Conservation (phyloP, 352 stramenopile species). For the Phytophthora palmivora region DNA sequence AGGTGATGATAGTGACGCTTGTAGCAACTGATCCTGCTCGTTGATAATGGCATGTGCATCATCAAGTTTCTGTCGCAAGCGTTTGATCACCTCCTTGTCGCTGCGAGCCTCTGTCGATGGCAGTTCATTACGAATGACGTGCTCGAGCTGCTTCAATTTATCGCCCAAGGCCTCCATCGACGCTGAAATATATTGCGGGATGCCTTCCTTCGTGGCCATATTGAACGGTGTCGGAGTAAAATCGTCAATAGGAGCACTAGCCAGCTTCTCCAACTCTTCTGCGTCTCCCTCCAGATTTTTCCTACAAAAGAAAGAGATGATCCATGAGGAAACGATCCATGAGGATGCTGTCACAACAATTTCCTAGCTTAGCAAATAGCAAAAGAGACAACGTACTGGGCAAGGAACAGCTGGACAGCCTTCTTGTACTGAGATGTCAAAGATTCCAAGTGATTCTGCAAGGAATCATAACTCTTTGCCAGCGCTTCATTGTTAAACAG, state of each 20-base stretch:
- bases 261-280: slow-evolving; percentile 58
- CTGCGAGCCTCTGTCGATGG: slow-evolving; percentile 38
- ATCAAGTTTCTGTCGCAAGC: slow-evolving; percentile 71
- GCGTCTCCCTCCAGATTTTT: slow-evolving; percentile 53
- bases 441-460: slow-evolving; percentile 70
- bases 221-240: slow-evolving; percentile 72
- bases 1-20: slow-evolving; percentile 54
- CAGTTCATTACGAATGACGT: slow-evolving; percentile 56
- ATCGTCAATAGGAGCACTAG: slow-evolving; percentile 63
- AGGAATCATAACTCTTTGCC: slow-evolving; percentile 54
- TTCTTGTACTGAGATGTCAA: slow-evolving; percentile 80
- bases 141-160: slow-evolving; percentile 66
- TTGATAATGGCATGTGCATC: slow-evolving; percentile 68
- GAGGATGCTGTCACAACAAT: neutral
- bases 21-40: slow-evolving; percentile 76
- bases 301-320: slow-evolving; percentile 24
- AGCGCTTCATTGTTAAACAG: slow-evolving; percentile 74
- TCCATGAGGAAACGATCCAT: neutral
- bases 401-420: slow-evolving; percentile 70
- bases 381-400: slow-evolving; percentile 51
- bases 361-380: neutral
- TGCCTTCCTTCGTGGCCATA: slow-evolving; percentile 66
- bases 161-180: slow-evolving; percentile 54
- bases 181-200: slow-evolving; percentile 56
- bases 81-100: slow-evolving; percentile 52